Conservation (phyloP, 75 land plant species). For the Pinus taeda region DNA sequence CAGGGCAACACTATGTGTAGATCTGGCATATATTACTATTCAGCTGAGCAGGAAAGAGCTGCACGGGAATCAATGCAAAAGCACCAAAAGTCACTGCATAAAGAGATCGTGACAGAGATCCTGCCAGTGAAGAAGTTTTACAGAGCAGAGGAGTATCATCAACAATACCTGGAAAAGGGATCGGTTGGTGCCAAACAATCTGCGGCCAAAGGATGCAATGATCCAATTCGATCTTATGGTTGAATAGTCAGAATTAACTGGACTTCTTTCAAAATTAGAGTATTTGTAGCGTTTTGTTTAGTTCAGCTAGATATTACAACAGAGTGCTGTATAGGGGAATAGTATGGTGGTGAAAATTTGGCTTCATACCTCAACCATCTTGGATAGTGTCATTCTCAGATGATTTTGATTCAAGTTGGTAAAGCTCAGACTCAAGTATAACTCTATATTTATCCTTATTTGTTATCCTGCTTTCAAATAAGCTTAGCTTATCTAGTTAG, state of each 20-base stretch:
- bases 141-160: slow-evolving; percentile 90
- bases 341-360: too few species aligned
- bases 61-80: slow-evolving; percentile 67
- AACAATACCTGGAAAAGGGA: slow-evolving; percentile 89
- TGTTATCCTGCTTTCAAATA: too few species aligned
- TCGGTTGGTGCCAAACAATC: slow-evolving; percentile 84
- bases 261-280: too few species aligned
- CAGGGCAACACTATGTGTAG: slow-evolving; percentile 71
- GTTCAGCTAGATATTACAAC: too few species aligned
- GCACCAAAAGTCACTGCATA: slow-evolving; percentile 63
- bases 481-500: too few species aligned
- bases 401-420: too few species aligned
- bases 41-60: slow-evolving; percentile 81
- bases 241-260: slow-evolving; percentile 11
- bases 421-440: too few species aligned
- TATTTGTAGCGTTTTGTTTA: too few species aligned
- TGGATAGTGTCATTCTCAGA: too few species aligned
- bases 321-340: too few species aligned
- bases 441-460: too few species aligned
- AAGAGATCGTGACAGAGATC: slow-evolving; percentile 83
- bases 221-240: slow-evolving; percentile 95
- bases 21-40: slow-evolving; percentile 87
- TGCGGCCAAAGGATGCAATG: slow-evolving; percentile 82
- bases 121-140: slow-evolving; percentile 95
- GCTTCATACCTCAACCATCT: too few species aligned